Evolutionary conservation across 192 early-diverging fungal species (phyloP).

Genomic region (Coemansia sp.): DNA sequence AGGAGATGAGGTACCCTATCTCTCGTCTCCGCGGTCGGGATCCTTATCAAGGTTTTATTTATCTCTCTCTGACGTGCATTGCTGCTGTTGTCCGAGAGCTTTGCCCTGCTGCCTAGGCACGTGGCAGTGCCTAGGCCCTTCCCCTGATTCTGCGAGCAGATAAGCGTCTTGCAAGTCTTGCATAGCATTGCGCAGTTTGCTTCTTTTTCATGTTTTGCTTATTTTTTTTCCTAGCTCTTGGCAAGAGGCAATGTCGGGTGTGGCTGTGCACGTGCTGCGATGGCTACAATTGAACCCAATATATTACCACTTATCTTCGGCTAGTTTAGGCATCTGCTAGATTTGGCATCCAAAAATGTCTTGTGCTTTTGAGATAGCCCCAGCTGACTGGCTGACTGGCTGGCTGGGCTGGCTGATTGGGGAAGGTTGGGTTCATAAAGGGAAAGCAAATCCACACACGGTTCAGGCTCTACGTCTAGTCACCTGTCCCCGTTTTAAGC

Average conservation of each 20-base stretch:
- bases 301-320: not conserved
- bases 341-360: not conserved
- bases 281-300: not conserved
- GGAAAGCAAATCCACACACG: not conserved
- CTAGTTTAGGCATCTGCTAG: not conserved
- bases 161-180: not conserved
- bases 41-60: not conserved
- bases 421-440: not conserved
- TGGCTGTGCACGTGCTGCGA: not conserved
- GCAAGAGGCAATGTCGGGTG: not conserved
- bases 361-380: not conserved
- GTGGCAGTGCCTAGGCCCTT: not conserved
- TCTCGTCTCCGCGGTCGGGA: not conserved
- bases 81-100: not conserved
- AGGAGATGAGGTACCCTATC: not conserved
- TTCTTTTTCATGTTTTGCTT: not conserved
- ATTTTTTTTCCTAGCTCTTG: not conserved
- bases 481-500: slow-evolving; percentile 1
- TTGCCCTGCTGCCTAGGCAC: not conserved
- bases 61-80: not conserved
- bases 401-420: not conserved
- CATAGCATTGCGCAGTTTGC: not conserved
- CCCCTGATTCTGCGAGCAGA: not conserved
- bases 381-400: slow-evolving; percentile 1
- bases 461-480: not conserved